Evolutionary conservation across 108 stramenopile genomes (phyloP), one percentile per base, ranked within the genome.

Genomic region (Discostella stelligeroides): DNA sequence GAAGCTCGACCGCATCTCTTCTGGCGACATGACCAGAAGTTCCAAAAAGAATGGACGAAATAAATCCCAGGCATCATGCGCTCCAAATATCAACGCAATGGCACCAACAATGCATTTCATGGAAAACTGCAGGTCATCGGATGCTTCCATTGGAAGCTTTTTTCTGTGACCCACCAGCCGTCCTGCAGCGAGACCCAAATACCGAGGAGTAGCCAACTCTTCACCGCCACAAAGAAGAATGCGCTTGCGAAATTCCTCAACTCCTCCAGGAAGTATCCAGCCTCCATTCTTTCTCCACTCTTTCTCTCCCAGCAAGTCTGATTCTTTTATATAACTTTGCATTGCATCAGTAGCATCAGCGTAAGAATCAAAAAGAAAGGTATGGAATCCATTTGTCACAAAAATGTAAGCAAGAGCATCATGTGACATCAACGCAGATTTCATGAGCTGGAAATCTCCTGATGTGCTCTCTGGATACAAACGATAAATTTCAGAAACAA

Each of bases 31-130:
- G 6, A 83, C 42, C 46, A 87, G 40, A 0, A 82, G 49, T 57
- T 87, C 86, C 45, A 70, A 63, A 63, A 87, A 87, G 2, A 80
- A 42, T 18, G 73, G 72, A 17, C 60, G 34, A 12, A 87, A 3
- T 28, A 72, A 57, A 24, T 11, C 39, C 84, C 88, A 85, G 6
- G 69, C 75, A 17, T 59, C 62, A n/a, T 86, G 63, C 15, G 79
- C 7, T 20, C 88, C 88, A 17, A 85, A 1, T 1, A 73, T 70
- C 7, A 86, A 66, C 13, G 71, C 82, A 23, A 86, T 51, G 0
- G 85, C 80, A n/a, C 88, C 88, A 23, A 82, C 29, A 14, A 86
- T 79, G 21, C 65, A 65, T 47, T 89, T 85, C 69, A 83, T 77
- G 10, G 84, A 79, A 70, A 86, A 89, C 4, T 60, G 47, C 12